A percentile compares a stretch with the other conserved stretches of the same genome.
Conservation (phyloP, 108 stramenopile species). For the Halocafeteria seosinensis region DNA sequence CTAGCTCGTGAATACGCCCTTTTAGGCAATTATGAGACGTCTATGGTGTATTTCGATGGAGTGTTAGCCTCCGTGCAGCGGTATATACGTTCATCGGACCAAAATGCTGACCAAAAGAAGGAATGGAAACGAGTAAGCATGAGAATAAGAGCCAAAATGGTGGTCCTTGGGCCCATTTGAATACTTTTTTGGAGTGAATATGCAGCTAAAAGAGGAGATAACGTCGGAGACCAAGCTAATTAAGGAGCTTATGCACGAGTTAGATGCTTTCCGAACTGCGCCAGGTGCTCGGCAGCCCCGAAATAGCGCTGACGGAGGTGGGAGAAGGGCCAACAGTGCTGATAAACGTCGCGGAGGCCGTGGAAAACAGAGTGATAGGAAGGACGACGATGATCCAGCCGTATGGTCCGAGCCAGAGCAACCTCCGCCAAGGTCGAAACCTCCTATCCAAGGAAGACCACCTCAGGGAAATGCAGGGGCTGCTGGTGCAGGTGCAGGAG, state of each 20-base stretch:
- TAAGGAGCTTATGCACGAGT: neutral
- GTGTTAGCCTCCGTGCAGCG: neutral
- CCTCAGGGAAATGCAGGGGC: too few relatives aligned
- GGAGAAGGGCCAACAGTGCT: too few relatives aligned
- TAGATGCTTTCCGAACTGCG: neutral
- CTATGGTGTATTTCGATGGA: neutral
- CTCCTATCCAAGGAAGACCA: too few relatives aligned
- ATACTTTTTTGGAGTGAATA: neutral
- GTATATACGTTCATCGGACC: neutral
- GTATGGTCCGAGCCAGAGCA: neutral
- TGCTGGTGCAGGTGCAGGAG: too few relatives aligned
- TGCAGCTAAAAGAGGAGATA: neutral
- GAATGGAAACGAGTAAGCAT: neutral
- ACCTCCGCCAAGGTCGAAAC: neutral
- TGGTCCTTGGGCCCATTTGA: neutral
- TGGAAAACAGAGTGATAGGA: neutral
- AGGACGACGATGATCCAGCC: neutral
- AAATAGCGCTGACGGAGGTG: too few relatives aligned
- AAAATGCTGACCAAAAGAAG: neutral
- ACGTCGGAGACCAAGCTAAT: neutral
- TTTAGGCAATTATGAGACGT: neutral
- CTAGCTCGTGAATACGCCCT: neutral
- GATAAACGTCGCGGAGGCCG: too few relatives aligned
- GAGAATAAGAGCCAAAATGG: neutral
- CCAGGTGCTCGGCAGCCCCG: neutral